phyloP scores from a whole-genome alignment of 139 green algal genomes.

The Coccomyxa sp. region DNA sequence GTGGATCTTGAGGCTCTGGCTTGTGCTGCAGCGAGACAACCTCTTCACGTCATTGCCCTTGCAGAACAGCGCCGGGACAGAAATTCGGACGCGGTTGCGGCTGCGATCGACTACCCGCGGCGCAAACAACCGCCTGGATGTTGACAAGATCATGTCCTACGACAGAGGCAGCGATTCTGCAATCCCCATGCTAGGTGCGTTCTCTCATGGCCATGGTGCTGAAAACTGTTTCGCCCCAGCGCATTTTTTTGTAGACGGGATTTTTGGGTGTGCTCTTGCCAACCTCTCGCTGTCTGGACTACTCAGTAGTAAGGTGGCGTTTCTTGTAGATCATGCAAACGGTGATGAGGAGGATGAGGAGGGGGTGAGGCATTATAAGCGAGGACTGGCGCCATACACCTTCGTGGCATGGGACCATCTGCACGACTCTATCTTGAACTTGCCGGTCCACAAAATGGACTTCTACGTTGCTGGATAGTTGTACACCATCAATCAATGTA shows the following conservation, averaged over 20 bases:
- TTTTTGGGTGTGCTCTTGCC: neutral
- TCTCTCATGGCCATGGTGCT: neutral
- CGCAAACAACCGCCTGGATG: constrained; percentile 75
- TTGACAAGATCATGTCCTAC: constrained; percentile 54
- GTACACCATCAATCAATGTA: no score
- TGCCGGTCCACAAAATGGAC: constrained; percentile 70
- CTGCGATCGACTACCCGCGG: constrained; percentile 60
- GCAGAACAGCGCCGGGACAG: constrained; percentile 52
- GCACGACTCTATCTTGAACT: constrained; percentile 54
- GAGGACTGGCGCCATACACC: constrained; percentile 56
- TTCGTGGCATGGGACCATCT: constrained; percentile 73
- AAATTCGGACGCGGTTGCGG: constrained; percentile 55
- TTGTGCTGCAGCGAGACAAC: constrained; percentile 29
- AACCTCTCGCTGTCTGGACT: neutral
- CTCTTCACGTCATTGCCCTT: constrained; percentile 51
- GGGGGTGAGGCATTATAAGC: constrained; percentile 29
- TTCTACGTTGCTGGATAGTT: constrained; percentile 58
- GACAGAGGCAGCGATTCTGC: constrained; percentile 44
- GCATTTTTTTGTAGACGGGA: neutral
- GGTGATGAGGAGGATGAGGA: constrained; percentile 20
- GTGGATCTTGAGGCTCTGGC: neutral
- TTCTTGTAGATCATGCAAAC: neutral
- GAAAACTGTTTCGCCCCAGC: constrained; percentile 5
- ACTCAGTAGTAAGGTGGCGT: neutral
- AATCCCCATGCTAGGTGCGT: constrained; percentile 12